Evolutionary conservation across 2,329 filamentous ascomycete species (phyloP), one percentile per base, ranked within the genome.

Genomic region (Knoxdaviesia capensis): DNA sequence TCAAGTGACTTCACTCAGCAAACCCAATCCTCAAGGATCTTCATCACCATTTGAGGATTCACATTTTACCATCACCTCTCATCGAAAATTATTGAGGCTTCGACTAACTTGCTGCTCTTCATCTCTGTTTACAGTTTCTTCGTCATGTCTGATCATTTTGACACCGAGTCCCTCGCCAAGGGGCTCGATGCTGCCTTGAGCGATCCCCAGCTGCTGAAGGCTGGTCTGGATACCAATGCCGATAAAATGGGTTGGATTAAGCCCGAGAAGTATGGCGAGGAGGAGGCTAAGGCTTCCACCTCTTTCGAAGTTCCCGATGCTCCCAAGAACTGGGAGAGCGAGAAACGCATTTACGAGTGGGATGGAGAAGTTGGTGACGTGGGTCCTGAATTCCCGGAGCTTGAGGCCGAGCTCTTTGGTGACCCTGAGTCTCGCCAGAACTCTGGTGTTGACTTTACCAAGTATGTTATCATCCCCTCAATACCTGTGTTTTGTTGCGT

Each of bases 341-440:
- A 71, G 43, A 77, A 74, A n/a, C 60, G 55, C 0, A 66, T 80
- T 37, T 96, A 96, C 51, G 74, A 87, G 52, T 96, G 82, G 80
- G 68, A 76, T 11, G 85, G 86, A 7, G 84, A 93, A 3, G 82
- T 70, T 49, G 90, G 88, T 2, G 88, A 96, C 36, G 65, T 98
- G 42, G 88, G 80, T 6, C 86, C 86, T 0, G 65, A 64, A 40
- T 70, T 77, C 42, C 63, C 69, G 0, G 70, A 74, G 39, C 71
- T 98, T 0, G 88, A 96, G 62, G 50, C 68, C 6, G 64, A 79
- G 50, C 72, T 98, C 6, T 98, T 92, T 45, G 75, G 75, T 5
- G 56, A 62, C 43, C 66, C 70, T 0, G 59, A 62, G 5, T 64
- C 70, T 38, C 62, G 70, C 31, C 55, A 60, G 41, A 59, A 66